A percentile compares a stretch with the other conserved stretches of the same genome.
Conservation (phyloP, 2,329 filamentous ascomycete genomes). For the Beauveria caledonica region DNA sequence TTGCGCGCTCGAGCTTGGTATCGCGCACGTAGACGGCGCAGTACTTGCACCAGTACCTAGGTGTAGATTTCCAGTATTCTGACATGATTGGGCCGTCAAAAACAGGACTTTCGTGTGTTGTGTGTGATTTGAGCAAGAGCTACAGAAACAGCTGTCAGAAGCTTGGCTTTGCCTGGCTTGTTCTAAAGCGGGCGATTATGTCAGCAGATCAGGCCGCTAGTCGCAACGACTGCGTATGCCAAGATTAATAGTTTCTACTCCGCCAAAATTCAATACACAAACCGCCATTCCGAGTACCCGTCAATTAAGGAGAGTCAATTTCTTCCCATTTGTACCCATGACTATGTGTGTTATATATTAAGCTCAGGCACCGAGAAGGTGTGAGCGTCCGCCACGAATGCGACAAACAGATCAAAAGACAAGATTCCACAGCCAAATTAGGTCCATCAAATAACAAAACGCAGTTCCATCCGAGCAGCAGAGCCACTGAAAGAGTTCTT, state of each 20-base stretch:
- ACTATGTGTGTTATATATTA: slow-evolving; percentile 14
- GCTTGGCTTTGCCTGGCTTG: not conserved
- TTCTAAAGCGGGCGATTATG: not conserved
- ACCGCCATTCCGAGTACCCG: no score
- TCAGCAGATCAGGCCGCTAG: not conserved
- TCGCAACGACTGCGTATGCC: not conserved
- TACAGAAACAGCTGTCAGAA: not conserved
- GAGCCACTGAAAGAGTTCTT: slow-evolving; percentile 4
- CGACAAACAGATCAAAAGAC: not conserved
- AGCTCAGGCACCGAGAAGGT: not conserved
- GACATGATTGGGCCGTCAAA: slow-evolving; percentile 52
- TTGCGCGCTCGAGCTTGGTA: slow-evolving; percentile 78
- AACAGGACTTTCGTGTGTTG: not conserved
- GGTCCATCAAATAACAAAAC: not conserved
- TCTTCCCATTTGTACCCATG: slow-evolving; percentile 11
- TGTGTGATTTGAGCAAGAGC: not conserved
- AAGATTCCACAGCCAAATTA: slow-evolving; percentile 6
- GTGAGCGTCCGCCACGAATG: slow-evolving; percentile 1
- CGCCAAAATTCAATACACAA: no score
- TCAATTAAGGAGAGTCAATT: not conserved
- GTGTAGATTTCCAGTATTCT: slow-evolving; percentile 98
- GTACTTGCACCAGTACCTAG: slow-evolving; percentile 97
- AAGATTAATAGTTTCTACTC: no score
- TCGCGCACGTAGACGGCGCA: slow-evolving; percentile 87
- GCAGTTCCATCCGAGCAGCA: not conserved